Base-by-base conservation (phyloP, 768 basidiomycete genomes). In the Suillus americanus region DNA sequence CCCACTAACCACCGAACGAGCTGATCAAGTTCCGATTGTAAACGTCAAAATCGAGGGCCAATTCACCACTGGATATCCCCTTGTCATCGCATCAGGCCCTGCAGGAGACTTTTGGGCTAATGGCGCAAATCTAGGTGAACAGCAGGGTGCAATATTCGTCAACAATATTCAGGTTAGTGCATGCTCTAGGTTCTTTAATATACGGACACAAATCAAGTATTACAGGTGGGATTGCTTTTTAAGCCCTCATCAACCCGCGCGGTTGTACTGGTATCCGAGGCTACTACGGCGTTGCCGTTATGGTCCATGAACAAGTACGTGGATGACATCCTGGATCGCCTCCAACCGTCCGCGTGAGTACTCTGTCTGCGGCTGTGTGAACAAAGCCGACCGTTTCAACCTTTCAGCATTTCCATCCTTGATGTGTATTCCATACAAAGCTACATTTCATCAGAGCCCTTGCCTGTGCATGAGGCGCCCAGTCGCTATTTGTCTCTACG, bases 211-310 rank as follows among this genome's bases (percentile, higher is more conserved):
- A 28, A 46, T 65, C 38, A 37, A 62, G 1, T 10, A 13, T 33
- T 45, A 30, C 33, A 88, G 87, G 78, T 85, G 50, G 87, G 86
- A 30, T 70, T 83, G 3, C 63, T 83, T 5, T 88, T 86, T 70
- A 75, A 62, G 28, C 86, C 86, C 0, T 63, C 75, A 12, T 86
- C 86, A 84, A 82, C 82, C 16, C 70, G 71, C 18, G 75, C 79
- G 5, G 77, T 75, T 28, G 68, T 89, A 14, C 70, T 89, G 18
- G 72, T 87, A 12, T 88, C 88, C 2, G 88, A 89, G 73, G 76
- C 74, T 2, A 75, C 81, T 43, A 73, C 80, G 7, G 67, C 69
- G 18, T 70, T 89, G 30, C 87, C 88, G 14, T 71, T 83, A 53
- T 80, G 76, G 68, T 79, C 79, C 14, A 86, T 86, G 81, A 77